Base-by-base conservation (phyloP, 345 rosid species). In the Draba incana region DNA sequence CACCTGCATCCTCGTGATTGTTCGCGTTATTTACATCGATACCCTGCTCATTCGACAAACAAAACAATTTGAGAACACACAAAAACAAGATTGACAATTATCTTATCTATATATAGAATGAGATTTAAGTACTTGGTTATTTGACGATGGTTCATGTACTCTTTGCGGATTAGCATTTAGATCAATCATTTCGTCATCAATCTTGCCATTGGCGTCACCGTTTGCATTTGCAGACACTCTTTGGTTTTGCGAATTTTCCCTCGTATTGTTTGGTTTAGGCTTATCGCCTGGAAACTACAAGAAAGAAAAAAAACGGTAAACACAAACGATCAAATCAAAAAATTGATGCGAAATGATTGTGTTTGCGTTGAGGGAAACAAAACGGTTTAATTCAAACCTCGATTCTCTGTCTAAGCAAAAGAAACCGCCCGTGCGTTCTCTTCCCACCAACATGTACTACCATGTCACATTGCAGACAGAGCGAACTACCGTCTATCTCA, bases 381-480 rank as follows among this genome's bases (percentile, higher is more conserved):
- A 77, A 56, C 13, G 27, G 23, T 24, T 76, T 8, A 57, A 61
- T 69, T 82, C 85, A 78, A 80, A 89, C 96, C 92, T 89, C 87
- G 52, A 86, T 76, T 70, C 96, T 84, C 84, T 89, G 96, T 81
- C 88, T 81, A 57, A 89, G 75, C 52, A 89, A 66, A 58, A 89
- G 92, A 79, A 86, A 86, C 61, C 96, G 80, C 27, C 79, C 82
- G 58, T 89, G 96, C 24, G 92, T 86, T 79, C 96, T 79, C 81
- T 89, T 89, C 64, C 96, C 96, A 58, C 96, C 96, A 70, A 89
- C 92, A 87, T 89, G 96, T 27, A 89, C 96, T 35, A 81, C 72
- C 92, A 82, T 87, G 83, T 89, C 96, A 51, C 96, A 89, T 87
- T 89, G 96, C 61, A 89, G 80, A 80, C 96, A 89, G 48, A 89